These are phyloP conservation scores for Hymenoscyphus fructigenus DNA, from an alignment of 2,329 filamentous ascomycete genomes.

Conservation along the genomic window DNA sequence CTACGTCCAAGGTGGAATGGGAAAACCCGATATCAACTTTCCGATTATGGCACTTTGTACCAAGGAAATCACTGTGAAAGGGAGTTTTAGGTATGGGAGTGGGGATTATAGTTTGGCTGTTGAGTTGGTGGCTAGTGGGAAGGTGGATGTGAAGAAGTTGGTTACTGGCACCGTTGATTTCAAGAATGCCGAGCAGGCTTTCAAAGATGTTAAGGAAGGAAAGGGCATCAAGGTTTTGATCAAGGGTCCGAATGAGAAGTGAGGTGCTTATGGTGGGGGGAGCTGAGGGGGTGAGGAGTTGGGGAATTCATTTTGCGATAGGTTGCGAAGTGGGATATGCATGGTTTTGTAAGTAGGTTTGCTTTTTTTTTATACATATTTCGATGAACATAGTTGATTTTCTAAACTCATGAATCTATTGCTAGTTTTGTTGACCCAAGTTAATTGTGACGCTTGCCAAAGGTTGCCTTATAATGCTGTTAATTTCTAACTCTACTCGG, in stretches of 20 bases:
- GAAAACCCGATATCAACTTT: conserved; percentile 81
- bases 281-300: background rate
- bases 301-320: too few species aligned
- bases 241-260: conserved; percentile 55
- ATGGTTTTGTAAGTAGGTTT: too few species aligned
- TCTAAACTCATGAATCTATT: too few species aligned
- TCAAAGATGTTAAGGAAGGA: conserved; percentile 80
- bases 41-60: conserved; percentile 87
- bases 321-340: too few species aligned
- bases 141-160: conserved; percentile 78
- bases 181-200: conserved; percentile 79
- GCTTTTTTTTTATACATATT: too few species aligned
- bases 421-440: too few species aligned
- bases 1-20: conserved; percentile 89
- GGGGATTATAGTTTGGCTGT: conserved; percentile 82
- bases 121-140: conserved; percentile 69
- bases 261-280: background rate
- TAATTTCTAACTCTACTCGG: too few species aligned
- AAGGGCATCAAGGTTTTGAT: conserved; percentile 73
- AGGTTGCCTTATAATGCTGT: too few species aligned
- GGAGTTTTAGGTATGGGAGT: conserved; percentile 84
- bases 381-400: too few species aligned
- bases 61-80: conserved; percentile 85
- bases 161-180: conserved; percentile 79
- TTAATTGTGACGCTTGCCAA: too few species aligned